Base-by-base conservation (phyloP, 1,284 basidiomycete genomes). In the Moesziomyces aphidis region DNA sequence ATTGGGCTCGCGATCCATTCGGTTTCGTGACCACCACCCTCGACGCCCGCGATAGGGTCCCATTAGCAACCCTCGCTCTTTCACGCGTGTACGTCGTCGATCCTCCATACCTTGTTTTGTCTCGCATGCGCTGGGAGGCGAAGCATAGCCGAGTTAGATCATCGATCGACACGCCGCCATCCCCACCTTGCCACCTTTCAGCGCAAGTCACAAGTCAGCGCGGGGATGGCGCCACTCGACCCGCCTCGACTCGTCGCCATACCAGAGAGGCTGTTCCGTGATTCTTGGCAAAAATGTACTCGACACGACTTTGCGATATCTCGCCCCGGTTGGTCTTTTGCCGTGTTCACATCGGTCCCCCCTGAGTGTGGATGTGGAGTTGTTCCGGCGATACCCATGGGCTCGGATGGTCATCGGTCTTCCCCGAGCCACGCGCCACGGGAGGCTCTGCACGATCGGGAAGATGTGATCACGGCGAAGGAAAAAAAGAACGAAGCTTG, bases 101-200 rank as follows among this genome's bases (percentile, higher is more conserved):
- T 42, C 39, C 39, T 42, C 15, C 19, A 19, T 42, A 19, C 39
- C 39, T 19, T 19, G 15, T 42, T 42, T 17, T 42, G 39, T 42
- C 39, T 42, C 39, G 17, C 39, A 10, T 42, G 34, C 23, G 19
- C 17, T 6, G 31, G 24, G 22, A 45, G 36, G n/a, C 17, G 19
- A n/a, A 21, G 53, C 11, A 22, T 42, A 46, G 21, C 6, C 6
- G 13, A 22, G 26, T 8, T 48, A 42, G 54, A 55, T 48, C 46
- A 26, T 55, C 46, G 54, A 55, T 55, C 54, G 54, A 55, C 54
- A 42, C 39, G 39, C 39, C 39, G 31, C 19, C 39, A 19, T 42
- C 17, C 39, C 39, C 26, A 28, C 26, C 26, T 28, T 28, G 26
- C 39, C 39, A 42, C 19, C 39, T 19, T 34, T 10, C 6, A 42